Evolutionary conservation across 495 filamentous ascomycete species (phyloP).

Genomic region (Hyaloscypha finlandica): DNA sequence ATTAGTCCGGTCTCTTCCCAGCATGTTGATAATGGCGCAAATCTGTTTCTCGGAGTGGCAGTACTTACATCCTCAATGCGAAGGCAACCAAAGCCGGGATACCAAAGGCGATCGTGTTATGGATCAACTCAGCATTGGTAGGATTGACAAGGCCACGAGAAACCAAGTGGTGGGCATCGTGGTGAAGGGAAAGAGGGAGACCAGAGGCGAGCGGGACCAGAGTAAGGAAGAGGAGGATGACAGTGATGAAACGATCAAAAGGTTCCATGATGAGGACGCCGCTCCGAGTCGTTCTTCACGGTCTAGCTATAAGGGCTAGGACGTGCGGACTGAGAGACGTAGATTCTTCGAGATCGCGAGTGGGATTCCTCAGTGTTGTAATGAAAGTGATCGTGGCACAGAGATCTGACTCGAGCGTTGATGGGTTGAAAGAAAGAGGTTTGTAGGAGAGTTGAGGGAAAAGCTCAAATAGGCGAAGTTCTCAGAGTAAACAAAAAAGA

Average conservation of each 20-base stretch:
- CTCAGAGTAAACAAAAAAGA: background rate
- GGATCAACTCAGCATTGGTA: conserved; percentile 8
- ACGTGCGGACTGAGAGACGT: background rate
- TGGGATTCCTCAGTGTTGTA: background rate
- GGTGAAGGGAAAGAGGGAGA: background rate
- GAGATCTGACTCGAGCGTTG: background rate
- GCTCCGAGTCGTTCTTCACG: background rate
- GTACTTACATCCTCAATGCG: conserved; percentile 15
- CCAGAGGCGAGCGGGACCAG: background rate
- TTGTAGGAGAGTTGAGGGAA: background rate
- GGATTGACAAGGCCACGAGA: conserved; percentile 7
- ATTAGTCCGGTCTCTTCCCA: background rate
- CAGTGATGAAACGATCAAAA: background rate
- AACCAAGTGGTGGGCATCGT: background rate
- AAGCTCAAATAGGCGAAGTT: background rate
- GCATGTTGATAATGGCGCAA: background rate
- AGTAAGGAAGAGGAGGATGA: background rate
- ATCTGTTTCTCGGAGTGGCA: background rate
- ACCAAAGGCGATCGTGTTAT: conserved; percentile 22
- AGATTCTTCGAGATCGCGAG: background rate
- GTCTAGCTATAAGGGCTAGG: background rate
- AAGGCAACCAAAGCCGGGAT: conserved; percentile 4
- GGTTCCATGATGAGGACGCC: background rate
- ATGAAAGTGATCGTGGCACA: background rate
- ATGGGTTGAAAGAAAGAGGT: background rate